These are phyloP conservation scores for Erysimum pusillum DNA, from an alignment of 441 rosid genomes.

Conservation along the genomic window DNA sequence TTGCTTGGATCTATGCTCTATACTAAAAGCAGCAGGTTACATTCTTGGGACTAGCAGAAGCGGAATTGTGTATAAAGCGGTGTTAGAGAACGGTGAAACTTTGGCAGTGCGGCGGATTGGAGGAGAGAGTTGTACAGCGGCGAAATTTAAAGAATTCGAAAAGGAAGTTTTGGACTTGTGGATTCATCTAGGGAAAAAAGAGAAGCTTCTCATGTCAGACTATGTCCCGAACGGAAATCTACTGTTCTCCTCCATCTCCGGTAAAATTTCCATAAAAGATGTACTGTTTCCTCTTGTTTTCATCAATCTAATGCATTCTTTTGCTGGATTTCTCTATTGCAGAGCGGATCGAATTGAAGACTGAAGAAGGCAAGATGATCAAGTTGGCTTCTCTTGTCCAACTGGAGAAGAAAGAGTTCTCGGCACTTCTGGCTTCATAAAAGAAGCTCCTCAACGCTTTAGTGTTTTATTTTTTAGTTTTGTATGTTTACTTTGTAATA, in stretches of 20 bases:
- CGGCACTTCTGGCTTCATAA: no score
- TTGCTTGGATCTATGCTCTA: no score
- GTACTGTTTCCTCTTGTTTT: no score
- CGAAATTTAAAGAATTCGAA: constrained; percentile 70
- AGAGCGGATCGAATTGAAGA: no score
- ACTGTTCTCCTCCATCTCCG: constrained; percentile 52
- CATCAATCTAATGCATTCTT: no score
- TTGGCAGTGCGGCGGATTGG: constrained; percentile 86
- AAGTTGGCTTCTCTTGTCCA: no score
- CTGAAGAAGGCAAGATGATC: no score
- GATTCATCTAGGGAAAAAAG: constrained; percentile 85
- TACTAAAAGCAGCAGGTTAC: constrained; percentile 76
- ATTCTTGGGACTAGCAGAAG: constrained; percentile 66
- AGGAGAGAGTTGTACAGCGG: constrained; percentile 54
- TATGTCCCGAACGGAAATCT: constrained; percentile 77
- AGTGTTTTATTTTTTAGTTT: no score
- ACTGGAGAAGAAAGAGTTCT: no score
- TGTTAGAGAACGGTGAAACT: constrained; percentile 65
- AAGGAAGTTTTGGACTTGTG: constrained; percentile 66
- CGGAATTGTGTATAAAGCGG: constrained; percentile 83
- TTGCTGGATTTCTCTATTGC: no score
- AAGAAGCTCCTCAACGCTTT: no score
- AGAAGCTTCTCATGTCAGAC: constrained; percentile 86
- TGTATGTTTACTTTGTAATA: no score
- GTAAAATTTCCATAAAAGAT: constrained; percentile 58